Percentiles rank a stretch among this genome's conserved stretches.
Conservation (phyloP, 371 early-diverging fungal species). For the Haplosporangium sp. region DNA sequence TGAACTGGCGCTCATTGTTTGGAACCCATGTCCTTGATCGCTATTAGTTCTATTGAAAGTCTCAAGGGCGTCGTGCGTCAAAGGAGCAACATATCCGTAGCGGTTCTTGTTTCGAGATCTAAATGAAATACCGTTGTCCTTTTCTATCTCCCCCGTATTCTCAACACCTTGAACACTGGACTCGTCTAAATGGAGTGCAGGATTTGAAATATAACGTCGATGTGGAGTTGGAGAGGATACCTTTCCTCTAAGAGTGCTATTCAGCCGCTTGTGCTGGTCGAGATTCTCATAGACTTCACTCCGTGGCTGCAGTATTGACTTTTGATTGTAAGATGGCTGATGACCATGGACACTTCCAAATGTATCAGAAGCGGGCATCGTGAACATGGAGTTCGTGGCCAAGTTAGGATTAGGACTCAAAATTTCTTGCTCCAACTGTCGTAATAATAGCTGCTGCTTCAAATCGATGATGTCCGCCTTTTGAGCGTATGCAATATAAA, state of each 20-base stretch:
- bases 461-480: constrained; percentile 40
- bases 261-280: constrained; percentile 7
- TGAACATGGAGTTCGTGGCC: constrained; percentile 16
- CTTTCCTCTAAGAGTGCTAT: constrained; percentile 22
- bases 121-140: neutral
- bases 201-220: neutral
- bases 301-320: constrained; percentile 1
- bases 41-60: constrained; percentile 16
- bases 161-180: neutral
- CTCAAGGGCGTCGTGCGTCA: constrained; percentile 33
- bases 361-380: neutral
- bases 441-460: constrained; percentile 29
- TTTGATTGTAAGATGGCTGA: neutral
- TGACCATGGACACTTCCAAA: neutral
- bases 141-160: neutral
- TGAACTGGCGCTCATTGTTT: neutral
- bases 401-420: constrained; percentile 26
- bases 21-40: neutral
- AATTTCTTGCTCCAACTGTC: constrained; percentile 38
- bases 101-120: constrained; percentile 13
- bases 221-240: constrained; percentile 15
- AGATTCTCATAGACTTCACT: neutral
- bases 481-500: constrained; percentile 46
- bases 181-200: neutral
- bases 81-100: constrained; percentile 15